phyloP scores from a whole-genome alignment of 2,329 filamentous ascomycete genomes.

The Leptodontidium sp. region DNA sequence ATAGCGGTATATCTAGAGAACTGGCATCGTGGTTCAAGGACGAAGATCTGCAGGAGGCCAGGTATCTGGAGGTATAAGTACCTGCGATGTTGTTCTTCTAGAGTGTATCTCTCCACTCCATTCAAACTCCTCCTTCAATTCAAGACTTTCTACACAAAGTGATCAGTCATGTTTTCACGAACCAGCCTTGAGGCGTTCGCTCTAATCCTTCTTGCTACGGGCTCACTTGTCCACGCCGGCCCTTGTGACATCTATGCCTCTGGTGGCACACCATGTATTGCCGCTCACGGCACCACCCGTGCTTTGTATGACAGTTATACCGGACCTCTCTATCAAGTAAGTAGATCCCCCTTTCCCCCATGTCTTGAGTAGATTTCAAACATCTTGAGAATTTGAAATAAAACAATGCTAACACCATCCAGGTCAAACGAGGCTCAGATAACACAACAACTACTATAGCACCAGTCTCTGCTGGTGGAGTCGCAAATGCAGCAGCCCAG shows the following conservation, averaged over 20 bases:
- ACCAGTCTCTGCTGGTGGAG: slow-evolving; percentile 63
- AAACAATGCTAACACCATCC: slow-evolving; percentile 62
- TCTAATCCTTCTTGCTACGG: slow-evolving; percentile 48
- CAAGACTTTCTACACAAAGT: not conserved
- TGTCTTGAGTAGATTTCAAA: too few species aligned
- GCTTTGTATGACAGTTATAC: slow-evolving; percentile 55
- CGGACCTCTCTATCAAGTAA: slow-evolving; percentile 58
- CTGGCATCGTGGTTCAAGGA: not conserved
- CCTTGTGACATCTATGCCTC: slow-evolving; percentile 70
- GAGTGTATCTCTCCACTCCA: too few species aligned
- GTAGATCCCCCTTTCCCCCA: slow-evolving; percentile 49
- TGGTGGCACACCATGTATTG: slow-evolving; percentile 15
- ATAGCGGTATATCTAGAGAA: not conserved
- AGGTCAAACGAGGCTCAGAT: slow-evolving; percentile 64
- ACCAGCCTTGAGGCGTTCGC: slow-evolving; percentile 40
- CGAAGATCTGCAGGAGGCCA: not conserved
- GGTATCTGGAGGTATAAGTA: slow-evolving; percentile 3
- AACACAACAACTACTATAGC: slow-evolving; percentile 57
- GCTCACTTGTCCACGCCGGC: slow-evolving; percentile 50
- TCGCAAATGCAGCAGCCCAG: slow-evolving; percentile 67
- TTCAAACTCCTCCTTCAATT: not conserved
- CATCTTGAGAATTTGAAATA: slow-evolving; percentile 65
- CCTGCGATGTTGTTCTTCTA: not conserved
- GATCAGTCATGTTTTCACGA: slow-evolving; percentile 46
- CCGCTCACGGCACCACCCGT: slow-evolving; percentile 17